Evolutionary conservation across 2,329 filamentous ascomycete species (phyloP).

Genomic region (Sporothrix euskadiensis): DNA sequence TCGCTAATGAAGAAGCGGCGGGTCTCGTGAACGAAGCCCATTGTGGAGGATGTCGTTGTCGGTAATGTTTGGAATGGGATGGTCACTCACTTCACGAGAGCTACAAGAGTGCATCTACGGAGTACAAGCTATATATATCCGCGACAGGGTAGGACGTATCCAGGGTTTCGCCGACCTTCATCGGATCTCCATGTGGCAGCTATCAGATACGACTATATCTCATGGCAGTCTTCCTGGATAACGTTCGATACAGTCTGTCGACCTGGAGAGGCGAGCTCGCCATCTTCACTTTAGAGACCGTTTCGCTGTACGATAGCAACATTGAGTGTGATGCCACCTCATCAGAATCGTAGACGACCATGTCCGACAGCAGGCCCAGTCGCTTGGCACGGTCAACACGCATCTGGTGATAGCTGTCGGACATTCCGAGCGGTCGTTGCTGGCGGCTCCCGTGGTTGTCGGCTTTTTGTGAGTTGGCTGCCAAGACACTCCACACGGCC

Average conservation of each 20-base stretch:
- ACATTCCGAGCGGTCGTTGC: not conserved
- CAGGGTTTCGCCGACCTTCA: not conserved
- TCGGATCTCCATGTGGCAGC: not conserved
- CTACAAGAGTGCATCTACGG: too few species aligned
- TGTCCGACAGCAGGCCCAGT: not conserved
- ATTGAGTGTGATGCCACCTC: too few species aligned
- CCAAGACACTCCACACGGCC: not conserved
- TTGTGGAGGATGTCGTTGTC: not conserved
- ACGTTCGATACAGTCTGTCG: not conserved
- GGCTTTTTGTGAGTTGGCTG: not conserved
- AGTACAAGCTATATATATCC: not conserved
- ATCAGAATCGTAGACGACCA: not conserved
- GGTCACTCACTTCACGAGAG: not conserved
- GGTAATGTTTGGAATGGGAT: not conserved
- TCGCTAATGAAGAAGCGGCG: conserved; percentile 22
- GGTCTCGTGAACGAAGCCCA: not conserved
- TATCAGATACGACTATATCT: not conserved
- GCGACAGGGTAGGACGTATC: not conserved
- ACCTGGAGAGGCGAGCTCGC: not conserved
- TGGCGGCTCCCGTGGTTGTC: not conserved
- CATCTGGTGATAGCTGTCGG: not conserved
- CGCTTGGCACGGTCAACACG: conserved; percentile 3
- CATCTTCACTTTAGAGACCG: not conserved
- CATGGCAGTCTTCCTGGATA: not conserved
- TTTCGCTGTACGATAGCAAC: too few species aligned